A percentile compares a stretch with the other conserved stretches of the same genome.
Conservation (phyloP, 1,284 basidiomycete genomes). For the Papiliotrema terrestris region DNA sequence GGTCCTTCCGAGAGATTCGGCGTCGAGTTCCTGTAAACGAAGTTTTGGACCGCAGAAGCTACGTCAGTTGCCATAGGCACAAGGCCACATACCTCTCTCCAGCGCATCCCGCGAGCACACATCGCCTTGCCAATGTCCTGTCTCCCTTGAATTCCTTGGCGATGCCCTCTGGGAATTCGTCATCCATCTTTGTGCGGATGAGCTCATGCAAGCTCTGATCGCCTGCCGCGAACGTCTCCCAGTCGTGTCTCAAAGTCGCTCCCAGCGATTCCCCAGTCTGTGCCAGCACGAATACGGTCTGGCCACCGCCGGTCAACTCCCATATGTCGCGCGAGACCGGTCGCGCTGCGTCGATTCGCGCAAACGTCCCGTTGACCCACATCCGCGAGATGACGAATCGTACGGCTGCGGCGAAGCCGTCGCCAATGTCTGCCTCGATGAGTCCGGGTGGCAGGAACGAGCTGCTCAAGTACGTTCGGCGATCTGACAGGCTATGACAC, state of each 20-base stretch:
- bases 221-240: conserved; percentile 18
- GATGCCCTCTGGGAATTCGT: conserved; percentile 24
- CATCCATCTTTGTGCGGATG: conserved; percentile 26
- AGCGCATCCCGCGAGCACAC: conserved; percentile 22
- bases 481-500: background rate
- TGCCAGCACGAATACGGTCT: conserved; percentile 5
- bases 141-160: conserved; percentile 10
- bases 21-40: conserved; percentile 26
- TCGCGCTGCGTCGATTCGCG: conserved; percentile 12
- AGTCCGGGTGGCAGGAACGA: conserved; percentile 15
- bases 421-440: background rate
- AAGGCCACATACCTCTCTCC: conserved; percentile 26
- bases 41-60: conserved; percentile 32
- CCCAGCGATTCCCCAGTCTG: conserved; percentile 24
- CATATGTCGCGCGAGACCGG: conserved; percentile 19
- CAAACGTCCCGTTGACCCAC: conserved; percentile 26
- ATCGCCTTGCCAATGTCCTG: conserved; percentile 14
- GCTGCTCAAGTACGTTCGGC: conserved; percentile 17
- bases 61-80: background rate
- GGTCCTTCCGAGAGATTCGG: conserved; percentile 17
- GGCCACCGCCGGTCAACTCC: conserved; percentile 8
- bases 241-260: conserved; percentile 23
- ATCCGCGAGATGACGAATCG: conserved; percentile 33
- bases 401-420: conserved; percentile 20
- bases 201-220: background rate